Percentiles rank a stretch among this genome's conserved stretches.
Conservation (phyloP, 2,329 filamentous ascomycete genomes). For the Colletotrichum tofieldiae region DNA sequence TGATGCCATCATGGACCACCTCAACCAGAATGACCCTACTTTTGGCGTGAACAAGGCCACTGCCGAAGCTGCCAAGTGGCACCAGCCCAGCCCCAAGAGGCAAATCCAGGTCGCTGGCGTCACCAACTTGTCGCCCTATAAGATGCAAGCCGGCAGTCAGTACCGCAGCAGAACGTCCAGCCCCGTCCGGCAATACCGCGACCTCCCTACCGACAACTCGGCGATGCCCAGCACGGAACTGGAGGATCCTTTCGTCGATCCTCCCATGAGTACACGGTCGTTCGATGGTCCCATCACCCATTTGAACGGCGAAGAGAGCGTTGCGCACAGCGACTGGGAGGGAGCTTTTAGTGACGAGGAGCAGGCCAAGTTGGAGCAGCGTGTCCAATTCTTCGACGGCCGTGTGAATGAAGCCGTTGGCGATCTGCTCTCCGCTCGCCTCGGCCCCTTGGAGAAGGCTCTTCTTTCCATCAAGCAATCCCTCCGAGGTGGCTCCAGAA, state of each 20-base stretch:
- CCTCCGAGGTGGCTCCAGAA: conserved; percentile 71
- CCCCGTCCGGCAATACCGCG: conserved; percentile 73
- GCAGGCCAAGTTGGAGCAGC: conserved; percentile 85
- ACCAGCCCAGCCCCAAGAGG: conserved; percentile 59
- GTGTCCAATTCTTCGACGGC: conserved; percentile 90
- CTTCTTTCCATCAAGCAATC: conserved; percentile 82
- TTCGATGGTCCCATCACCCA: conserved; percentile 73
- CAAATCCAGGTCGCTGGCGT: conserved; percentile 56
- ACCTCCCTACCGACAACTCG: conserved; percentile 63
- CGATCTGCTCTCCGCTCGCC: conserved; percentile 79
- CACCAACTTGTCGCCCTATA: conserved; percentile 67
- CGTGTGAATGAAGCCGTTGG: conserved; percentile 91
- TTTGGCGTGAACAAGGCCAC: conserved; percentile 79
- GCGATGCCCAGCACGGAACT: conserved; percentile 68
- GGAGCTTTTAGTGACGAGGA: conserved; percentile 86
- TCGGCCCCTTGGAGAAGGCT: conserved; percentile 87
- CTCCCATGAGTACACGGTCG: conserved; percentile 62
- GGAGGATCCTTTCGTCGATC: conserved; percentile 75
- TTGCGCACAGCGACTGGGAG: conserved; percentile 92
- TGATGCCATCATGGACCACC: conserved; percentile 91
- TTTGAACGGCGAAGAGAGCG: conserved; percentile 74
- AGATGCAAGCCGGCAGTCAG: conserved; percentile 66
- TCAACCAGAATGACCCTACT: conserved; percentile 81
- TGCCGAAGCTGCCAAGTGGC: conserved; percentile 60
- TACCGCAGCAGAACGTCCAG: conserved; percentile 81